Conservation (phyloP, 306 rosid species). For the Quercus cerris region DNA sequence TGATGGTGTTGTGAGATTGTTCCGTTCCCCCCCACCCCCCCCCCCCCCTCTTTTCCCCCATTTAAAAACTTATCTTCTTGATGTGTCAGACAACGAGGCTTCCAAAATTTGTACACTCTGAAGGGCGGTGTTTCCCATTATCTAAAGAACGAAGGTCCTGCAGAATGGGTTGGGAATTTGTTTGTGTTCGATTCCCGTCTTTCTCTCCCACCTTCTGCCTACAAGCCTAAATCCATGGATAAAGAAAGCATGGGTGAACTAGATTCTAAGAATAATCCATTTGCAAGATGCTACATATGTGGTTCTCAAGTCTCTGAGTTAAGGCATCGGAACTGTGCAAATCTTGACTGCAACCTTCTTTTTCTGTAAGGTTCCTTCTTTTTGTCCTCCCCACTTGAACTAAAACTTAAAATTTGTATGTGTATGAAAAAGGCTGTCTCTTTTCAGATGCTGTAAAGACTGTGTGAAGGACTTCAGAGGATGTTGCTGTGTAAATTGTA, state of each 20-base stretch:
- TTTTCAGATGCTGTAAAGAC: conserved; percentile 66
- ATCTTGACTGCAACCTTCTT: conserved; percentile 89
- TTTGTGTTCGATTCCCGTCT: conserved; percentile 93
- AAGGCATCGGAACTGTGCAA: conserved; percentile 90
- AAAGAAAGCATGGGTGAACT: conserved; percentile 28
- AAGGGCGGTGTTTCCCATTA: conserved; percentile 87
- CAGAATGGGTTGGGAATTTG: conserved; percentile 82
- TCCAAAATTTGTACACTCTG: conserved; percentile 69
- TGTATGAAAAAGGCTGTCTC: neutral
- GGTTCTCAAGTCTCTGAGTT: conserved; percentile 57
- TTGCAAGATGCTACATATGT: conserved; percentile 74
- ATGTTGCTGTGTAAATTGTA: conserved; percentile 76
- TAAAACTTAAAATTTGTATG: neutral
- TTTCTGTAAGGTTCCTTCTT: conserved; percentile 59
- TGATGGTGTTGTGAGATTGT: neutral
- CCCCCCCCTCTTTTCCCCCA: neutral
- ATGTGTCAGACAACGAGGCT: conserved; percentile 70
- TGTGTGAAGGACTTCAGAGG: conserved; percentile 66
- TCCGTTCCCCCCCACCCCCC: neutral
- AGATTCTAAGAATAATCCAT: conserved; percentile 40
- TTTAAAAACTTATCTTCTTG: neutral
- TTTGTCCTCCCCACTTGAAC: neutral
- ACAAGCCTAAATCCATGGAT: conserved; percentile 37
- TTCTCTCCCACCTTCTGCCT: conserved; percentile 72
- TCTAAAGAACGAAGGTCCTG: conserved; percentile 71